Evolutionary conservation across 805 yeast genomes (phyloP).

Genomic region (Wickerhamiella hasegawae): DNA sequence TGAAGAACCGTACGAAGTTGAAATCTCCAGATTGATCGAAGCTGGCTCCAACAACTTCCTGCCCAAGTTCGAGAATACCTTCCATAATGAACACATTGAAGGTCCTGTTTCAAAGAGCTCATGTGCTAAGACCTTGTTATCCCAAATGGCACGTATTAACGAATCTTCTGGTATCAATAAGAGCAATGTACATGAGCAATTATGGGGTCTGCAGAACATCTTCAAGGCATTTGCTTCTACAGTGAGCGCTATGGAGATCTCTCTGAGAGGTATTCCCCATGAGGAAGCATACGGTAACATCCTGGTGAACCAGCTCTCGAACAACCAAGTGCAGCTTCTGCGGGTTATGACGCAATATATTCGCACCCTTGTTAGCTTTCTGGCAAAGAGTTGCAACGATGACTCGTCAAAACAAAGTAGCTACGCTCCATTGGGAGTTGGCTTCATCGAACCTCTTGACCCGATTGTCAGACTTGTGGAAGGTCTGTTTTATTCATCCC

Average conservation of each 20-base stretch:
- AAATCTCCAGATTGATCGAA: not conserved
- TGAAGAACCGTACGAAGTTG: not conserved
- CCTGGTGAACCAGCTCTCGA: conserved; percentile 30
- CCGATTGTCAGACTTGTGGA: conserved; percentile 1
- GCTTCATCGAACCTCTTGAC: conserved; percentile 1
- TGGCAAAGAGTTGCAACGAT: not conserved
- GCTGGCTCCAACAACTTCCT: not conserved
- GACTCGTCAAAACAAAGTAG: no score
- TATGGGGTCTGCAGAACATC: conserved; percentile 5
- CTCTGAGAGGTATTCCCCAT: conserved; percentile 12
- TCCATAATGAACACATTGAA: not conserved
- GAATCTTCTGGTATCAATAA: not conserved
- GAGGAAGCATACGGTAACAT: conserved; percentile 24
- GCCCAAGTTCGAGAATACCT: not conserved
- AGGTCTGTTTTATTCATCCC: not conserved
- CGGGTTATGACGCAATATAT: conserved; percentile 12
- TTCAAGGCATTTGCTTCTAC: conserved; percentile 5
- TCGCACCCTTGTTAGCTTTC: conserved; percentile 9
- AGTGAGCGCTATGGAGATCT: conserved; percentile 10
- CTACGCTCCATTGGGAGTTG: not conserved
- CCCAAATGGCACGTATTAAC: conserved; percentile 9
- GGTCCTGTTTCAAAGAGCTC: not conserved
- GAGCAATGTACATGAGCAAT: no score
- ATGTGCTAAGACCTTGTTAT: conserved; percentile 1
- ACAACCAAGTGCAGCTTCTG: conserved; percentile 10